Conservation (phyloP, 108 stramenopile genomes). For the Discostella stelligeroides region DNA sequence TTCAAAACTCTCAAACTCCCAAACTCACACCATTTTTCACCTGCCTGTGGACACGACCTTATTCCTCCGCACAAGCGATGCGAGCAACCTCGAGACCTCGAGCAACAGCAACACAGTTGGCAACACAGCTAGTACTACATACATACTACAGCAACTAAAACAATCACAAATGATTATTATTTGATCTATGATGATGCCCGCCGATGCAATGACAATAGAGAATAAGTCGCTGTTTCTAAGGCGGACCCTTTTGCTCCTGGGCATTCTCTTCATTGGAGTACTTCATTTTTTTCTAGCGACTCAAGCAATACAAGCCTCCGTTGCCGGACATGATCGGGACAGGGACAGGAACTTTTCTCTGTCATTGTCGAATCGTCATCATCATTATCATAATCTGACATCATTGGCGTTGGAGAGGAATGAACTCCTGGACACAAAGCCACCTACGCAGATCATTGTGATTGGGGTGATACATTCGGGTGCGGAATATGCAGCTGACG, state of each 20-base stretch:
- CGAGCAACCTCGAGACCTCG: too few species aligned
- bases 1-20: too few species aligned
- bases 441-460: conserved; percentile 35
- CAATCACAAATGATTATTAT: too few species aligned
- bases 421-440: neutral
- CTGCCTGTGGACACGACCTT: too few species aligned
- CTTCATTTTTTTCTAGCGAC: conserved; percentile 20
- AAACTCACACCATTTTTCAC: too few species aligned
- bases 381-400: neutral
- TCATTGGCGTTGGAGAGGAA: neutral
- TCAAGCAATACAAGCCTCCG: neutral
- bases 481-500: conserved; percentile 5
- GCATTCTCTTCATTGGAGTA: conserved; percentile 12
- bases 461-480: conserved; percentile 39
- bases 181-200: too few species aligned
- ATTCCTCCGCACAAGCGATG: too few species aligned
- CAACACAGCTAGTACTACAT: too few species aligned
- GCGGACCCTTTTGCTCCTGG: conserved; percentile 5
- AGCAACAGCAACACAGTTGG: too few species aligned
- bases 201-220: neutral
- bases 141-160: too few species aligned
- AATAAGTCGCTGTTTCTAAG: conserved; percentile 11
- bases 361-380: too few species aligned
- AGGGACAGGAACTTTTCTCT: too few species aligned
- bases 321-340: neutral